A percentile compares a stretch with the other conserved stretches of the same genome.
Conservation (phyloP, 768 basidiomycete species). For the Panaeolus cyanescens region DNA sequence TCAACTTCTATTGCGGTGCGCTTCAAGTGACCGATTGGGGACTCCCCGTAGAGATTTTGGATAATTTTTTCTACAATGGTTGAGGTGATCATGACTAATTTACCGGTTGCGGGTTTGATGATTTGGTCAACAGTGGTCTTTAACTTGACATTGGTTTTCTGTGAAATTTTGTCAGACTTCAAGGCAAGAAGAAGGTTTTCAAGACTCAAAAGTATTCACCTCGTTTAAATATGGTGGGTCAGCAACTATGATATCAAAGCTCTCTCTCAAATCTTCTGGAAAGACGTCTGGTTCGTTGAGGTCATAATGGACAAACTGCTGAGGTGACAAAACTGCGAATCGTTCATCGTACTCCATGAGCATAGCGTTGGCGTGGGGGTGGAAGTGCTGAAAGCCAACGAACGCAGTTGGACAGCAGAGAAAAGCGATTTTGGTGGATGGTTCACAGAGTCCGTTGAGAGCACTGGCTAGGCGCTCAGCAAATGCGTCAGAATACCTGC, state of each 20-base stretch:
- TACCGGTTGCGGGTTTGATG: constrained; percentile 36
- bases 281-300: constrained; percentile 43
- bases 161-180: not conserved
- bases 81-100: constrained; percentile 41
- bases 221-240: constrained; percentile 52
- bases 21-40: constrained; percentile 40
- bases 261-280: constrained; percentile 31
- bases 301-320: constrained; percentile 44
- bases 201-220: constrained; percentile 24
- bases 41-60: constrained; percentile 32
- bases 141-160: constrained; percentile 44
- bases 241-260: constrained; percentile 39
- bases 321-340: constrained; percentile 40
- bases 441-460: constrained; percentile 32
- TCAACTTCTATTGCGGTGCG: constrained; percentile 34
- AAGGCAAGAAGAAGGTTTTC: not conserved
- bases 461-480: constrained; percentile 36
- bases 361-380: constrained; percentile 30
- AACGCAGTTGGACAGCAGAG: constrained; percentile 49
- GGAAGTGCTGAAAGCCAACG: constrained; percentile 46
- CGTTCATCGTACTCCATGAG: constrained; percentile 46
- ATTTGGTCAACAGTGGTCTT: constrained; percentile 38
- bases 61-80: constrained; percentile 37
- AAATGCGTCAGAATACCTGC: constrained; percentile 45
- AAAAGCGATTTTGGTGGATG: constrained; percentile 39